These are phyloP conservation scores for Oidium heveae DNA, from an alignment of 2,329 filamentous ascomycete genomes.

Conservation along the genomic window DNA sequence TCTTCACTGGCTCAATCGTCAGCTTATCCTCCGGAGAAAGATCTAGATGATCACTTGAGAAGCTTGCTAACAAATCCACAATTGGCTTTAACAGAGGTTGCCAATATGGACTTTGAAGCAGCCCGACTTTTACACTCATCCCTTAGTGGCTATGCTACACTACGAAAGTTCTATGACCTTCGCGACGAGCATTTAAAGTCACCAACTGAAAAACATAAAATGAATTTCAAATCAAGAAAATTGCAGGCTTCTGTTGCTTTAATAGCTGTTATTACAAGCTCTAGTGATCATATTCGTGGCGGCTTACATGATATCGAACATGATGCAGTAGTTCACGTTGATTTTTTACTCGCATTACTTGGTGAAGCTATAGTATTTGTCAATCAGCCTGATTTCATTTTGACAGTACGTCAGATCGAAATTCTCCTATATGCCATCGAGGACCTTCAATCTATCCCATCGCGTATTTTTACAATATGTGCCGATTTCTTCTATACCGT, in stretches of 20 bases:
- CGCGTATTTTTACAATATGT: slow-evolving; percentile 45
- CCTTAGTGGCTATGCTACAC: slow-evolving; percentile 75
- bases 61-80: slow-evolving; percentile 48
- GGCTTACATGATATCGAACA: slow-evolving; percentile 63
- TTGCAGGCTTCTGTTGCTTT: slow-evolving; percentile 49
- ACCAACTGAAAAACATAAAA: slow-evolving; percentile 15
- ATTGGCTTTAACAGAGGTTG: slow-evolving; percentile 43
- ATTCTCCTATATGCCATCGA: slow-evolving; percentile 53
- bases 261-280: slow-evolving; percentile 60
- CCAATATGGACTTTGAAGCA: slow-evolving; percentile 52
- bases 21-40: slow-evolving; percentile 43
- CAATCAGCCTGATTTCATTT: slow-evolving; percentile 30
- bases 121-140: slow-evolving; percentile 63
- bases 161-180: slow-evolving; percentile 76
- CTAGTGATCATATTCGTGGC: slow-evolving; percentile 74
- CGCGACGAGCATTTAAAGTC: slow-evolving; percentile 37
- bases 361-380: slow-evolving; percentile 65
- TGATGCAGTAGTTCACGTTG: slow-evolving; percentile 66
- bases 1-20: slow-evolving; percentile 69
- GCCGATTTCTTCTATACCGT: slow-evolving; percentile 59
- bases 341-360: slow-evolving; percentile 60
- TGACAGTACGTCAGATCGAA: slow-evolving; percentile 50
- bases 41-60: slow-evolving; percentile 49
- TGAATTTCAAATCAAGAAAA: slow-evolving; percentile 29
- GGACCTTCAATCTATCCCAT: slow-evolving; percentile 51